A percentile compares a stretch with the other conserved stretches of the same genome.
Conservation (phyloP, 345 rosid species). For the Pugionium dolabratum region DNA sequence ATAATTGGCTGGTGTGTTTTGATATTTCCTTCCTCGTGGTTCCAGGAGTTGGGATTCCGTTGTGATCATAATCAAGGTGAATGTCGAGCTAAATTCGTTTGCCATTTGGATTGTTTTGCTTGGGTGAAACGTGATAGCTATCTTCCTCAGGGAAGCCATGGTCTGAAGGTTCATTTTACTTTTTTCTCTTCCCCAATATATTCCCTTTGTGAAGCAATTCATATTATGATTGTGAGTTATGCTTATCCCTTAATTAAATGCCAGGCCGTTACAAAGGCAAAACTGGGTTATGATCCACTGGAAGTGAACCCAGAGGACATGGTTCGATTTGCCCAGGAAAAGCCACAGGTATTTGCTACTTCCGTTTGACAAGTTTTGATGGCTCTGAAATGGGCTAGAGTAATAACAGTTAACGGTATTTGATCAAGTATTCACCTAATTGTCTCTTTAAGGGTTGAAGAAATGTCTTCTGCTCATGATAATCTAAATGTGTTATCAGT, state of each 20-base stretch:
- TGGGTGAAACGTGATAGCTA: constrained; percentile 99
- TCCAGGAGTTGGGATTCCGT: constrained; percentile 87
- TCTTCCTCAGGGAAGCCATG: constrained; percentile 99
- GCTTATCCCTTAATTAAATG: constrained; percentile 30
- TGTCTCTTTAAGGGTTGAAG: constrained; percentile 9
- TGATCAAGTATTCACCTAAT: constrained; percentile 17
- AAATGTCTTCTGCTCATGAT: constrained; percentile 7
- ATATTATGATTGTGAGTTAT: constrained; percentile 19
- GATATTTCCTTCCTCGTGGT: constrained; percentile 33
- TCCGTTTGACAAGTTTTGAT: constrained; percentile 12
- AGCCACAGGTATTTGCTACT: constrained; percentile 72
- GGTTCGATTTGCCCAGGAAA: constrained; percentile 93
- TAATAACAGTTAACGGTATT: constrained; percentile 8
- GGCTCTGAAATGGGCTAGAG: constrained; percentile 17
- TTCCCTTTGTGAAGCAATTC: constrained; percentile 9
- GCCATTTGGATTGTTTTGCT: constrained; percentile 98
- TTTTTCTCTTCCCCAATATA: constrained; percentile 18
- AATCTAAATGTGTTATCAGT: constrained; percentile 16
- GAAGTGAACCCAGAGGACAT: constrained; percentile 99
- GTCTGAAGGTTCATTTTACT: constrained; percentile 69
- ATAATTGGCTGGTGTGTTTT: constrained; percentile 20
- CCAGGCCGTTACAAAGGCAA: constrained; percentile 96
- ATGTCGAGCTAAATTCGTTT: constrained; percentile 88
- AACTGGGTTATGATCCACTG: constrained; percentile 92
- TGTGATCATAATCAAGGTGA: constrained; percentile 92